A percentile compares a stretch with the other conserved stretches of the same genome.
These are phyloP conservation scores for Dendrobium catenatum DNA, from an alignment of 106 monocot genomes.

Conservation along the genomic window DNA sequence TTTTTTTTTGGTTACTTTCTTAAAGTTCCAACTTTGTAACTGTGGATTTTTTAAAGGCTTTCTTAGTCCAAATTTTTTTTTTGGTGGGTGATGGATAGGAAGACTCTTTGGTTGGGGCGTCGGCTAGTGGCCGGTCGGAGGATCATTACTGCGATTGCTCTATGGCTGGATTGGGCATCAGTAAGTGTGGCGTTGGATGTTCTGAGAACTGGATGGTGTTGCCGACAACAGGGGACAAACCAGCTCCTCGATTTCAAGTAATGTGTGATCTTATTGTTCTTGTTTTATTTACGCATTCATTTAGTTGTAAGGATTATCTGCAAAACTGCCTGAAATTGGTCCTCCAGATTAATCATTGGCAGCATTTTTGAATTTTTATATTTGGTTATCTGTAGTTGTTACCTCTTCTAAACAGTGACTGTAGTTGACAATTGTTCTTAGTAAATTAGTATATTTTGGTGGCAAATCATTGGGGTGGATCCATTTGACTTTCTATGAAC, in stretches of 20 bases:
- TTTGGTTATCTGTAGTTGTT: neutral
- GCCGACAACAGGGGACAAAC: slow-evolving; percentile 60
- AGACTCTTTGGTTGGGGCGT: slow-evolving; percentile 34
- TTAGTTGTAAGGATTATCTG: neutral
- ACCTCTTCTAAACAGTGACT: neutral
- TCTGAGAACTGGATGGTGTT: slow-evolving; percentile 72
- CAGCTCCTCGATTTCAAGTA: slow-evolving; percentile 71
- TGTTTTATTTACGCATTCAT: neutral
- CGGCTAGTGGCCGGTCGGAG: slow-evolving; percentile 36
- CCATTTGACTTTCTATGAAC: neutral
- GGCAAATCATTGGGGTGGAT: neutral
- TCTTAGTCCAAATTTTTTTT: neutral
- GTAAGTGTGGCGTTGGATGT: slow-evolving; percentile 29
- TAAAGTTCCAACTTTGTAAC: neutral
- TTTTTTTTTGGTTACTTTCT: neutral
- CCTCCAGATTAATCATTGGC: neutral
- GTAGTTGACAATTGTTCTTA: neutral
- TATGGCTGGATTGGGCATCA: slow-evolving; percentile 25
- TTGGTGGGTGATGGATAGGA: slow-evolving; percentile 26
- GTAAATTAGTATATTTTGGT: neutral
- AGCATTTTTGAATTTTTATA: neutral
- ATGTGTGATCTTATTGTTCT: neutral
- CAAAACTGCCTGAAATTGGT: too few species aligned
- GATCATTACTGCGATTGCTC: slow-evolving; percentile 34
- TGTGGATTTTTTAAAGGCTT: neutral